Percentiles rank a stretch among this genome's conserved stretches.
Evolutionary conservation across 2,329 filamentous ascomycete species (phyloP).

Genomic region (Arthrobotrys sinensis): DNA sequence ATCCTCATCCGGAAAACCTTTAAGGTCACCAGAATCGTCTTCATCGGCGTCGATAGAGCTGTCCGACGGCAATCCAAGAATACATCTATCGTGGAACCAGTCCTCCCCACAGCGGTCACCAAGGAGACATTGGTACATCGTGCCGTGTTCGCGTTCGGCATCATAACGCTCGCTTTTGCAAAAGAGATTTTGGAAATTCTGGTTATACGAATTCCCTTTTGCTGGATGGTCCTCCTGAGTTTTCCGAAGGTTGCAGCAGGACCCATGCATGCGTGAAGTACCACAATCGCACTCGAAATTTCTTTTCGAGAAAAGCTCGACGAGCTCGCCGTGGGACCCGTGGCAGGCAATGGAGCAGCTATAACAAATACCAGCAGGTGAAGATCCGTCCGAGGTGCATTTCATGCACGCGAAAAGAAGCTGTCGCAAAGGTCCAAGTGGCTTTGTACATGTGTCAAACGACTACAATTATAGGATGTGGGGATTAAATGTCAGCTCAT

Average conservation of each 20-base stretch:
- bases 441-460: constrained; percentile 92
- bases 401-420: constrained; percentile 93
- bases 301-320: constrained; percentile 95
- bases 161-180: constrained; percentile 91
- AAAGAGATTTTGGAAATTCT: constrained; percentile 94
- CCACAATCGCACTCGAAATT: constrained; percentile 98
- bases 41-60: constrained; percentile 70
- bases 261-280: constrained; percentile 81
- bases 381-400: constrained; percentile 79
- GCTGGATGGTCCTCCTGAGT: constrained; percentile 82
- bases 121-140: constrained; percentile 90
- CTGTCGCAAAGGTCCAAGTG: constrained; percentile 89
- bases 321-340: constrained; percentile 86
- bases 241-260: constrained; percentile 84
- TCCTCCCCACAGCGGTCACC: constrained; percentile 64
- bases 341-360: constrained; percentile 97
- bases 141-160: constrained; percentile 88
- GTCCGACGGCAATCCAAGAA: constrained; percentile 25
- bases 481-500: not conserved
- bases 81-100: constrained; percentile 64
- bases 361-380: constrained; percentile 90
- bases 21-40: constrained; percentile 69
- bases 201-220: constrained; percentile 87
- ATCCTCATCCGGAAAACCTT: constrained; percentile 90
- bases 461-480: constrained; percentile 72